These are phyloP conservation scores for Xylaria sp. DNA, from an alignment of 2,329 filamentous ascomycete genomes.

Conservation along the genomic window DNA sequence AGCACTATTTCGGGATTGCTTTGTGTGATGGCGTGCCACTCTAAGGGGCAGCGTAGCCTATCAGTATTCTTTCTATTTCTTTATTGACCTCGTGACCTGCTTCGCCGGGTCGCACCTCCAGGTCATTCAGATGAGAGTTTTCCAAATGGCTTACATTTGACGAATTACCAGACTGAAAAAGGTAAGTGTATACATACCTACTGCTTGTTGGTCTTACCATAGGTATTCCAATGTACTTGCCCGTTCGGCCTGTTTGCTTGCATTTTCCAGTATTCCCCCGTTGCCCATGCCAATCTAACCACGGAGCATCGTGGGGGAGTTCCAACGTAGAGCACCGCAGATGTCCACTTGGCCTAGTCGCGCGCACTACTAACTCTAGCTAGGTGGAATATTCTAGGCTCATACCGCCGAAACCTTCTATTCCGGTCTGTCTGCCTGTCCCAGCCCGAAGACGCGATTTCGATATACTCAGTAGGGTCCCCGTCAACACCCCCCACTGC, in stretches of 20 bases:
- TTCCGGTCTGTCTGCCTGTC: not conserved
- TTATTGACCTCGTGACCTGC: no score
- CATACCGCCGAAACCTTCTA: slow-evolving; percentile 11
- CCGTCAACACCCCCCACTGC: slow-evolving; percentile 9
- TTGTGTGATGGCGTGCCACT: not conserved
- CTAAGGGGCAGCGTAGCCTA: not conserved
- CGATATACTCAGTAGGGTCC: no score
- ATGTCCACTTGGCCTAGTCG: not conserved
- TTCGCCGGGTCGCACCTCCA: not conserved
- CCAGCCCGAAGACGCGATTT: not conserved
- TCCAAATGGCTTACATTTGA: no score
- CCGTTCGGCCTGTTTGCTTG: no score
- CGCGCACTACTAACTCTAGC: not conserved
- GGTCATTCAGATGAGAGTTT: no score
- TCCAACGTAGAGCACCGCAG: not conserved
- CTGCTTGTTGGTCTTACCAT: no score
- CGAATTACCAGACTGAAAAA: no score
- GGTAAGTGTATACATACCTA: no score
- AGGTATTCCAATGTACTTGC: no score
- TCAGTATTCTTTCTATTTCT: no score
- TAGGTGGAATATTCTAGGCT: slow-evolving; percentile 1
- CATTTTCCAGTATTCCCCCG: no score
- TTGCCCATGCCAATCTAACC: no score
- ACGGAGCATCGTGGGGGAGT: not conserved
- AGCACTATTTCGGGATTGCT: not conserved